A percentile compares a stretch with the other conserved stretches of the same genome.
These are phyloP conservation scores for Eucalyptus regnans DNA, from an alignment of 345 rosid species.

Conservation along the genomic window DNA sequence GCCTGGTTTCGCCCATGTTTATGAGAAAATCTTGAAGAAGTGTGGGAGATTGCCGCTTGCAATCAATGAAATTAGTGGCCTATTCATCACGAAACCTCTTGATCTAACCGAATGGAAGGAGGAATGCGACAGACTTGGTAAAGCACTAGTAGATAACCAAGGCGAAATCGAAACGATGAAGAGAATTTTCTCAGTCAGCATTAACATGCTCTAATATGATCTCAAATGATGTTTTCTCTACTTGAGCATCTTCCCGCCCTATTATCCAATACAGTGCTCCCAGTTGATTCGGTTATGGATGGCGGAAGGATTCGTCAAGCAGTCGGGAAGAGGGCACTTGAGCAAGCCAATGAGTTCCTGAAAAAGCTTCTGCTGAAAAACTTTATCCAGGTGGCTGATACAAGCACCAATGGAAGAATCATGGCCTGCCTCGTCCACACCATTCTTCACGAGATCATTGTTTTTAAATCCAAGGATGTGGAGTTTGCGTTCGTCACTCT, in stretches of 20 bases:
- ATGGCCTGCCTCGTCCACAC: slow-evolving; percentile 21
- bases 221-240: slow-evolving; percentile 21
- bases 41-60: slow-evolving; percentile 9
- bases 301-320: slow-evolving; percentile 27
- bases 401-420: slow-evolving; percentile 10
- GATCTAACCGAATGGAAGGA: slow-evolving; percentile 17
- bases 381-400: slow-evolving; percentile 9
- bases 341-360: slow-evolving; percentile 33
- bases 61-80: neutral
- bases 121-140: slow-evolving; percentile 6
- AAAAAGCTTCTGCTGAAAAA: slow-evolving; percentile 22
- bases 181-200: slow-evolving; percentile 24
- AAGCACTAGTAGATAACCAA: slow-evolving; percentile 8
- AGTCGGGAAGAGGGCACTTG: slow-evolving; percentile 12
- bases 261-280: neutral
- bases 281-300: slow-evolving; percentile 26
- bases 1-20: slow-evolving; percentile 7
- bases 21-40: slow-evolving; percentile 6
- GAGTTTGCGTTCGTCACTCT: slow-evolving; percentile 9
- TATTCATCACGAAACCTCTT: slow-evolving; percentile 9
- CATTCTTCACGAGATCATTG: slow-evolving; percentile 17
- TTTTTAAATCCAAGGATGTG: slow-evolving; percentile 16
- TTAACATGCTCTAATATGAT: slow-evolving; percentile 18
- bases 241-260: slow-evolving; percentile 26
- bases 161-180: slow-evolving; percentile 5